Conservation (phyloP, 208 protist species). For the Wallacemonas sp. region DNA sequence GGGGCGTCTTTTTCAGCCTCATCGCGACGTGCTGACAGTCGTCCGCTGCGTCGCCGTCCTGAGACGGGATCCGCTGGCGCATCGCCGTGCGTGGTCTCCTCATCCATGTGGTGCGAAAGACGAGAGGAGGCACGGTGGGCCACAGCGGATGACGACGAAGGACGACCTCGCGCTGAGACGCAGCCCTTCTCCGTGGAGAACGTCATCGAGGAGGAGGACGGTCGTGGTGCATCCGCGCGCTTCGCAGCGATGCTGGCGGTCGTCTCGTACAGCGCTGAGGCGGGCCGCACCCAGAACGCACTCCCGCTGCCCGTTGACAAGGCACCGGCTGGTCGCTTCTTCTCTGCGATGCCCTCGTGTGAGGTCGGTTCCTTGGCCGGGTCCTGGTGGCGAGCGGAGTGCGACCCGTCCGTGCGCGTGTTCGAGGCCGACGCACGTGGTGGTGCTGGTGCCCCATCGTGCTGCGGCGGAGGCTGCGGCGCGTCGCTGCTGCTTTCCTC, state of each 20-base stretch:
- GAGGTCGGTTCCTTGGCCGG: too few species aligned
- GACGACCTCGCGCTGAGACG: not conserved
- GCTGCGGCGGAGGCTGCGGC: not conserved
- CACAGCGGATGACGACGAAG: too few species aligned
- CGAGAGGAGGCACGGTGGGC: too few species aligned
- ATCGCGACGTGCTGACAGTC: too few species aligned
- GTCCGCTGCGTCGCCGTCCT: too few species aligned
- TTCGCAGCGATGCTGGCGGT: constrained; percentile 68
- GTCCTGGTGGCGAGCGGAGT: not conserved
- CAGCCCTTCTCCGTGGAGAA: not conserved
- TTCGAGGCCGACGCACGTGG: not conserved
- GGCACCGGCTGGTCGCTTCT: not conserved
- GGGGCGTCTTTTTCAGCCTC: too few species aligned
- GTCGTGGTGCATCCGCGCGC: constrained; percentile 25
- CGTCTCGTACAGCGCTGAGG: constrained; percentile 61
- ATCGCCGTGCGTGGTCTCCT: too few species aligned
- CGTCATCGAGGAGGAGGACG: not conserved
- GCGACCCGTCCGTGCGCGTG: not conserved
- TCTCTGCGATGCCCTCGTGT: too few species aligned
- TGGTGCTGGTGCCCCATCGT: too few species aligned
- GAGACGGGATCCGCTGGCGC: too few species aligned
- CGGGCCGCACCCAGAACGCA: constrained; percentile 58
- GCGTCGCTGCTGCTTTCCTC: too few species aligned
- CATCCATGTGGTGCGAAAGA: too few species aligned
- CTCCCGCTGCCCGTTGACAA: constrained; percentile 22